Conservation (phyloP, 306 rosid species). For the Prunus armeniaca region DNA sequence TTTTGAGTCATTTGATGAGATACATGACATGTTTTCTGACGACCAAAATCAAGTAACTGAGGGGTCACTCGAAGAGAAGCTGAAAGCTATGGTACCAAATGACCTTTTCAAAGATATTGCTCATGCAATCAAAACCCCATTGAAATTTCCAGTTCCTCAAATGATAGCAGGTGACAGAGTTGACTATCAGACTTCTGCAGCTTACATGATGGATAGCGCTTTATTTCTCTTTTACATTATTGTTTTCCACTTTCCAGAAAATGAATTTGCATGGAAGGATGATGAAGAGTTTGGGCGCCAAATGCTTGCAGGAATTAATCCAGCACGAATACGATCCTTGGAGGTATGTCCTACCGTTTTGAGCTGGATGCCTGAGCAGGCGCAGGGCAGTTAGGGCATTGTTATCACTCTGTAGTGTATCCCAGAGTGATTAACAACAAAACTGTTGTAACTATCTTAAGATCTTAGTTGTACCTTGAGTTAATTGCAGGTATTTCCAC, state of each 20-base stretch:
- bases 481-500: constrained; percentile 53
- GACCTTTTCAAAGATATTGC: constrained; percentile 33
- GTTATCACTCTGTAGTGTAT: background rate
- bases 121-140: constrained; percentile 25
- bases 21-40: constrained; percentile 38
- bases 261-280: constrained; percentile 57
- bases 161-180: constrained; percentile 40
- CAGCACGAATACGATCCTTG: constrained; percentile 50
- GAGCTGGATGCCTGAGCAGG: too few relatives aligned
- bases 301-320: constrained; percentile 79
- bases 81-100: constrained; percentile 40
- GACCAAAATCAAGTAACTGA: constrained; percentile 30
- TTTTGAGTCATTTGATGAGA: constrained; percentile 51
- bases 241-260: constrained; percentile 31
- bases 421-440: background rate
- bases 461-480: background rate
- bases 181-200: background rate
- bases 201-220: background rate
- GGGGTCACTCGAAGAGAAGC: constrained; percentile 38
- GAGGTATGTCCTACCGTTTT: constrained; percentile 30
- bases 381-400: background rate
- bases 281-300: constrained; percentile 78
- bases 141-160: constrained; percentile 48
- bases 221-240: constrained; percentile 3
- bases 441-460: background rate